Evolutionary conservation across 1,284 basidiomycete species (phyloP), one percentile per base, ranked within the genome.

Genomic region (Rhizoctonia solani): DNA sequence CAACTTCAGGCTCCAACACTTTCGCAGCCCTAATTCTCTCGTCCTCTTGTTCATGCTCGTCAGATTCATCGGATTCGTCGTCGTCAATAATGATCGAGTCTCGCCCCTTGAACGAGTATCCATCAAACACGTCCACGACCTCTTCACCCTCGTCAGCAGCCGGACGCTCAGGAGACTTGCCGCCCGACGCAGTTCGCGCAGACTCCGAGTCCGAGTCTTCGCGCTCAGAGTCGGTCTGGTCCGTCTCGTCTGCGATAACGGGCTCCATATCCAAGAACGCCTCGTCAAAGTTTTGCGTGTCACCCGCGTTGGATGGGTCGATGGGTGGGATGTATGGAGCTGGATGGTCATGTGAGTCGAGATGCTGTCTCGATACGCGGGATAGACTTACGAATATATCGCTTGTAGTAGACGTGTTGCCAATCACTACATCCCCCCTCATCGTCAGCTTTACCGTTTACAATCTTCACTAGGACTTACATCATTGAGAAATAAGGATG

Each of bases 241-340:
- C 83, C 72, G 85, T 82, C 69, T 82, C 86, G 72, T 89, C 90
- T 30, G 71, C 68, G 71, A 92, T 85, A 67, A 90, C 87, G 41
- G 92, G 92, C 72, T 91, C 89, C 89, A 97, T 95, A 75, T 93
- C 93, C 66, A 98, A 83, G 85, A 97, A 98, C 34, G 93, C 90
- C 72, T 96, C 93, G 76, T 98, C 96, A 76, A 98, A 99, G 79
- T 98, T 98, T 77, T 94, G 92, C 71, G 93, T 96, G 83, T 99
- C 96, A 74, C 88, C 89, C 72, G 95, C 94, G 77, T 97, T 93
- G 52, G 86, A 85, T 5, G 93, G 92, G 76, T 98, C 93, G 74
- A 95, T 92, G 19, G 92, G 89, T 21, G 96, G 95, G 73, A 95
- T 93, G 82, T 97, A 96, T n/a, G 96, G 96, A 74, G 96, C 94